phyloP scores from a whole-genome alignment of 2,329 filamentous ascomycete species.

The Cercospora beticola region DNA sequence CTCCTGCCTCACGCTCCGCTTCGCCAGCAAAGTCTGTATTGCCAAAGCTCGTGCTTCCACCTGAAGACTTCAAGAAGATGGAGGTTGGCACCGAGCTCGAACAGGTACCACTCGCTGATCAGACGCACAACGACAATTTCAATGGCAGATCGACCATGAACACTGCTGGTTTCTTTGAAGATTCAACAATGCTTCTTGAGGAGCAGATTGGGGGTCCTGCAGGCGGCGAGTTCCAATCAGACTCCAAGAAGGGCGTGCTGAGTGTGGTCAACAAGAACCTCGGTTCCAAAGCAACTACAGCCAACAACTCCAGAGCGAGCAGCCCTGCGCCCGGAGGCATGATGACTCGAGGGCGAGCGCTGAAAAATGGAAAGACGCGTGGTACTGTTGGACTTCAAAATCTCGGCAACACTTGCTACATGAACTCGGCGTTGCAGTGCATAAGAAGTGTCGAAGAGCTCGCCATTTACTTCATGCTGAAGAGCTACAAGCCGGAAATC shows the following conservation, averaged over 20 bases:
- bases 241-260: constrained; percentile 44
- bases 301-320: constrained; percentile 59
- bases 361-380: constrained; percentile 66
- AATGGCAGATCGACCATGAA: constrained; percentile 71
- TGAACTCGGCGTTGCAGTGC: constrained; percentile 97
- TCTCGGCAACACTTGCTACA: constrained; percentile 96
- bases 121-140: constrained; percentile 71
- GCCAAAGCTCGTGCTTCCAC: constrained; percentile 59
- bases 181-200: constrained; percentile 77
- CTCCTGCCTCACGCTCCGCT: constrained; percentile 43
- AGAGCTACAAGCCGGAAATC: constrained; percentile 74
- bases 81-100: constrained; percentile 65
- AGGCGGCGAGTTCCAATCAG: constrained; percentile 58
- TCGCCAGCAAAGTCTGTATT: constrained; percentile 47
- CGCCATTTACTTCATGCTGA: constrained; percentile 79
- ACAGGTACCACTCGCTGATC: constrained; percentile 63
- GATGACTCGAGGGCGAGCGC: constrained; percentile 69
- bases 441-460: constrained; percentile 90
- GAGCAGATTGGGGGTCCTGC: constrained; percentile 62
- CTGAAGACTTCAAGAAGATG: constrained; percentile 62
- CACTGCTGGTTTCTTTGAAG: constrained; percentile 65
- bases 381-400: constrained; percentile 85
- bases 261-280: constrained; percentile 49
- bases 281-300: constrained; percentile 40
- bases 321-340: constrained; percentile 63